A percentile compares a stretch with the other conserved stretches of the same genome.
Conservation (phyloP, 2,329 filamentous ascomycete genomes). For the Microcera coccophila region DNA sequence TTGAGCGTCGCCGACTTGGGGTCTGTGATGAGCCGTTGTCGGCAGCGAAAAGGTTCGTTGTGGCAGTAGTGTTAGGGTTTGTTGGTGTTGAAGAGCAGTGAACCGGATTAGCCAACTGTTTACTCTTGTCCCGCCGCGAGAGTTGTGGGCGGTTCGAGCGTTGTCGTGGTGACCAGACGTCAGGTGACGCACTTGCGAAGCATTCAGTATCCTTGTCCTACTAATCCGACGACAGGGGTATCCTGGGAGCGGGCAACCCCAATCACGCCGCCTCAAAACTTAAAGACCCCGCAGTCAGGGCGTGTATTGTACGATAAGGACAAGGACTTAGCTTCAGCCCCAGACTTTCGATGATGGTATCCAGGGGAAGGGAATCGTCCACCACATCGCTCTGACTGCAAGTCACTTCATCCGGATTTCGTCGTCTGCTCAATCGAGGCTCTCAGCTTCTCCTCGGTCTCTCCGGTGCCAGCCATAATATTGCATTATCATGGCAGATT, state of each 20-base stretch:
- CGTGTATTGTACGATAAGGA: constrained; percentile 16
- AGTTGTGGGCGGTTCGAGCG: constrained; percentile 7
- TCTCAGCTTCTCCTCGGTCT: neutral
- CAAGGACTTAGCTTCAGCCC: constrained; percentile 3
- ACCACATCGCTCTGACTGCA: constrained; percentile 18
- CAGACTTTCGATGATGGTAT: constrained; percentile 12
- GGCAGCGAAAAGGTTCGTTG: neutral
- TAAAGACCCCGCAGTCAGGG: constrained; percentile 21
- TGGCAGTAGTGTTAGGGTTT: neutral
- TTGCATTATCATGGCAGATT: constrained; percentile 35
- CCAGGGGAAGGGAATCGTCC: constrained; percentile 10
- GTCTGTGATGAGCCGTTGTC: neutral
- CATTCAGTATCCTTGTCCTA: neutral
- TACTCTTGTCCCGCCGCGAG: constrained; percentile 22
- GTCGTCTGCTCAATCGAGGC: neutral
- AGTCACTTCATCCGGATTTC: constrained; percentile 10
- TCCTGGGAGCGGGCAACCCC: too few relatives aligned
- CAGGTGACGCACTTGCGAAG: constrained; percentile 18
- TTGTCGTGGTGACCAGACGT: constrained; percentile 21
- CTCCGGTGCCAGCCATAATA: constrained; percentile 1
- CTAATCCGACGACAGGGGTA: constrained; percentile 11
- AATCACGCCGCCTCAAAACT: too few relatives aligned
- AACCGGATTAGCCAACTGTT: constrained; percentile 17
- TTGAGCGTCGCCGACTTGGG: constrained; percentile 1
- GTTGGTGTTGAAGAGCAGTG: neutral